Base-by-base conservation (phyloP, 164 flowering plant genomes). In the Dillenia turbinata region DNA sequence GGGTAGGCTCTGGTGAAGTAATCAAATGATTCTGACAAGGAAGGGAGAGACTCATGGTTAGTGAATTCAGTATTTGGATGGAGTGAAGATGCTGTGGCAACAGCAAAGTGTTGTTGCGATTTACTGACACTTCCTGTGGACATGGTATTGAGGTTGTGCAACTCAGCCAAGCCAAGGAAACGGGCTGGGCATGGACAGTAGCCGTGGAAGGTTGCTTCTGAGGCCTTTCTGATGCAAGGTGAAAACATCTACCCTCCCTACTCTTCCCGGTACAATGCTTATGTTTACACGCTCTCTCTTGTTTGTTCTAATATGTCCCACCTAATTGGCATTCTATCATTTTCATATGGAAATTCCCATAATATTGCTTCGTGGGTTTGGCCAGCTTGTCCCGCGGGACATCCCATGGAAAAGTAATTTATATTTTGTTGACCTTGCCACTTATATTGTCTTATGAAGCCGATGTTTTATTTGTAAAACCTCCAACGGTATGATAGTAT, bases 1-100 rank as follows among this genome's bases (percentile, higher is more conserved):
- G 94, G 92, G 57, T 81, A 89, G 22, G 84, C 78, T 66, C 69
- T 71, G 55, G 55, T 64, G 81, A 93, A 86, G 45, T 73, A 76
- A 24, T 57, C 15, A 57, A 76, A 83, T n/a, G 96, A 75, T 51
- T 93, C 87, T 54, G 65, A 24, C 60, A 83, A 58, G 16, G 96
- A 78, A 59, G 97, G 96, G 52, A 93, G 81, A 48, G 88, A 88
- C 52, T 93, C 96, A 68, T 79, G 96, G 72, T 88, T 78, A 47
- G 86, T 85, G 81, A 90, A 90, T 33, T 80, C 75, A 56, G 78
- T 63, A 48, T 83, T 78, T 40, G 89, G 85, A 75, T 84, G 84
- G 64, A 93, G 75, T 48, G 86, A 78, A 51, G 89, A 56, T 15
- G 77, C 17, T 3, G 90, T 81, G 10, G 71, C 56, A 9, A 69